Conservation (phyloP, 768 basidiomycete genomes). For the Leccinum subgranulosum region DNA sequence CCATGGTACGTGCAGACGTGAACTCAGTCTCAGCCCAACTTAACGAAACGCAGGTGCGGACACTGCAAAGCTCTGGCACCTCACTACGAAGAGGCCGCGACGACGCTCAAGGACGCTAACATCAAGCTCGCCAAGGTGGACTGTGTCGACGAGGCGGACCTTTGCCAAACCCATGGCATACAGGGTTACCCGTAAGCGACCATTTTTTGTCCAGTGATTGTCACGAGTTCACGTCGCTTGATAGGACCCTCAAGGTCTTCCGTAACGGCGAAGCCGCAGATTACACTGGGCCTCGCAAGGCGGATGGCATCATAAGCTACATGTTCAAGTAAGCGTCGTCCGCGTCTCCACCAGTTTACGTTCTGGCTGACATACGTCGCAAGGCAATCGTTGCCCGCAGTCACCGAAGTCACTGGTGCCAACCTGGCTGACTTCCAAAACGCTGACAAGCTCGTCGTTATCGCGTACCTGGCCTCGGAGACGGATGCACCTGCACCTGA, state of each 20-base stretch:
- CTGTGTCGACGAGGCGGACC: conserved; percentile 90
- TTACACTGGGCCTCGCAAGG: conserved; percentile 86
- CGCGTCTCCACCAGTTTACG: background rate
- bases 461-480: conserved; percentile 79
- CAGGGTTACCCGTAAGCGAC: conserved; percentile 88
- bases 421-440: conserved; percentile 84
- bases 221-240: background rate
- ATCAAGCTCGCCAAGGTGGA: conserved; percentile 96
- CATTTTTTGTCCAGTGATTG: background rate
- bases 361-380: conserved; percentile 8
- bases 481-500: conserved; percentile 67
- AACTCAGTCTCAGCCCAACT: background rate
- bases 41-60: conserved; percentile 63
- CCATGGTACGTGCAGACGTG: conserved; percentile 53
- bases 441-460: conserved; percentile 85
- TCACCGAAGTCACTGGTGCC: conserved; percentile 71
- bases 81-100: conserved; percentile 92
- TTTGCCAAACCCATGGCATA: conserved; percentile 85
- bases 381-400: conserved; percentile 92
- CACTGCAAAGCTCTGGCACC: conserved; percentile 96
- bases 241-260: conserved; percentile 84
- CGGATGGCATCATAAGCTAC: conserved; percentile 94
- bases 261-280: conserved; percentile 76
- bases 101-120: conserved; percentile 81
- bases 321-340: conserved; percentile 79